phyloP scores from a whole-genome alignment of 2,329 filamentous ascomycete species.

The Erysiphe pulchra region DNA sequence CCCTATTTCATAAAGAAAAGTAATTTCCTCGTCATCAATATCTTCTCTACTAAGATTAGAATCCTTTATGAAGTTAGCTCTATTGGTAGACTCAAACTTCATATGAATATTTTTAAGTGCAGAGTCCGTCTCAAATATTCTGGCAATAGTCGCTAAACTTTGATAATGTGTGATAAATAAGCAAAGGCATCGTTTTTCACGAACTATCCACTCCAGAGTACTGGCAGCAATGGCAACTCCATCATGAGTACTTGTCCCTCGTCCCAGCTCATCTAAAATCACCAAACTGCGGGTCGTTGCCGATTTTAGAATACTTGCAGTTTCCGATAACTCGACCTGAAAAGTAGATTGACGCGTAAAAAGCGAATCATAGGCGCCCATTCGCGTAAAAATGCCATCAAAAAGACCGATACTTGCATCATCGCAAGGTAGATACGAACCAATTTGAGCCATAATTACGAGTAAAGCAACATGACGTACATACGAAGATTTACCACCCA shows the following conservation, averaged over 20 bases:
- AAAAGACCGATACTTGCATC: conserved; percentile 36
- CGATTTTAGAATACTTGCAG: conserved; percentile 67
- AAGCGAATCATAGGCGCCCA: conserved; percentile 89
- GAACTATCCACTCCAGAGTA: conserved; percentile 63
- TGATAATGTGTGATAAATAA: conserved; percentile 98
- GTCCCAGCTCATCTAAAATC: conserved; percentile 80
- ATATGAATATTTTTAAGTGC: conserved; percentile 79
- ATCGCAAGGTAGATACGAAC: conserved; percentile 54
- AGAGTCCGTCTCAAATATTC: conserved; percentile 31
- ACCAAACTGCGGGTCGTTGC: conserved; percentile 67
- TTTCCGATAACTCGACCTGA: conserved; percentile 93
- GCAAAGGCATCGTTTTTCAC: conserved; percentile 48
- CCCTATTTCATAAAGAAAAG: conserved; percentile 79
- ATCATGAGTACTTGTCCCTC: conserved; percentile 85
- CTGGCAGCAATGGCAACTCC: conserved; percentile 88
- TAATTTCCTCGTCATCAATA: conserved; percentile 48
- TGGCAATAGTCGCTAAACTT: conserved; percentile 44
- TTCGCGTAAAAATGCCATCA: conserved; percentile 83
- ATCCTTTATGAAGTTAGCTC: not conserved
- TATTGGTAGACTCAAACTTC: conserved; percentile 13
- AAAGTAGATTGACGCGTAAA: conserved; percentile 88
- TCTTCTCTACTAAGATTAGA: conserved; percentile 4
- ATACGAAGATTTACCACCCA: conserved; percentile 97
- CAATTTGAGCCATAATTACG: conserved; percentile 80
- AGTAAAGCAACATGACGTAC: conserved; percentile 82